These are phyloP conservation scores for Suhomyces bokatorum DNA, from an alignment of 1,139 yeast genomes.

Conservation along the genomic window DNA sequence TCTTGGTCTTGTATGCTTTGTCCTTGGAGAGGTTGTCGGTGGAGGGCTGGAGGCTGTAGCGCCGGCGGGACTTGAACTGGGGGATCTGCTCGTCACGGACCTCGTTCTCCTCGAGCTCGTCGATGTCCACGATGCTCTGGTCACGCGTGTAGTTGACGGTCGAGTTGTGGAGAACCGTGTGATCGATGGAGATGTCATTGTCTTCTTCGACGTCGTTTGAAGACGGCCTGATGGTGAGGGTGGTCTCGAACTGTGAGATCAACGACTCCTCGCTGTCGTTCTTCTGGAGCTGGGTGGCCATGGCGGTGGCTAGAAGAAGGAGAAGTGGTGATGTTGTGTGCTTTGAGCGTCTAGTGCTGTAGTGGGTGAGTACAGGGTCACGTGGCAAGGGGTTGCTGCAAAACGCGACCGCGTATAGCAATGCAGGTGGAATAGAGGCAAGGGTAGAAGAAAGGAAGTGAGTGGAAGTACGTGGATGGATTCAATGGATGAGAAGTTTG, in stretches of 20 bases:
- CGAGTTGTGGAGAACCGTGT: conserved; percentile 37
- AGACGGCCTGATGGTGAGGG: conserved; percentile 46
- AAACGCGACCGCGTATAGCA: conserved; percentile 6
- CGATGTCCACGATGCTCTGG: conserved; percentile 35
- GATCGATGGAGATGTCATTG: conserved; percentile 46
- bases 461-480: too few relatives aligned
- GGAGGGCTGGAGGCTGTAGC: conserved; percentile 33
- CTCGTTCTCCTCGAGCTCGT: conserved; percentile 37
- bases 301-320: background rate
- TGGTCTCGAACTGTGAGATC: conserved; percentile 50
- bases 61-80: conserved; percentile 35
- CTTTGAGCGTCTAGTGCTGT: background rate
- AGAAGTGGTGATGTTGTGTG: background rate
- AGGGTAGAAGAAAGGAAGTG: too few relatives aligned
- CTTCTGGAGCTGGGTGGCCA: conserved; percentile 7
- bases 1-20: conserved; percentile 5
- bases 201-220: conserved; percentile 39
- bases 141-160: conserved; percentile 30
- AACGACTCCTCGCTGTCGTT: conserved; percentile 49
- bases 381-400: conserved; percentile 12
- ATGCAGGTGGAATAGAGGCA: too few relatives aligned
- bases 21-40: conserved; percentile 6
- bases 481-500: too few relatives aligned
- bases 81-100: conserved; percentile 37
- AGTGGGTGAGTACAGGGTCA: background rate